These are phyloP conservation scores for Xylariaceae sp. DNA, from an alignment of 2,329 filamentous ascomycete species.

Conservation along the genomic window DNA sequence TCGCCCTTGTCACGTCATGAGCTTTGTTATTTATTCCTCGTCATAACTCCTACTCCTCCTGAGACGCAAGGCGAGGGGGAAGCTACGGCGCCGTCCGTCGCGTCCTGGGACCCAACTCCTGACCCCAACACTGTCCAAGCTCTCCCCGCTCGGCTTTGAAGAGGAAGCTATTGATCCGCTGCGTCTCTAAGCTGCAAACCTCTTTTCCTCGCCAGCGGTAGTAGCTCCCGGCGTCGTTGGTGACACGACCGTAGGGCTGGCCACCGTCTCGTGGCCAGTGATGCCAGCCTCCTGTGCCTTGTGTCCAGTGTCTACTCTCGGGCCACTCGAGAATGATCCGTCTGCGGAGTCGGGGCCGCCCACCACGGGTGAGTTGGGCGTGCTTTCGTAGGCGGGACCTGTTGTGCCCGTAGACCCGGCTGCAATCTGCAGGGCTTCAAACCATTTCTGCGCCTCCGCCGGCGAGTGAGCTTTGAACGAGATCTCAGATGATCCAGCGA, in stretches of 20 bases:
- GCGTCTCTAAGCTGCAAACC: constrained; percentile 21
- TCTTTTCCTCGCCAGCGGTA: constrained; percentile 22
- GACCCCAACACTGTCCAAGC: neutral
- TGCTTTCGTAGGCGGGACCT: constrained; percentile 34
- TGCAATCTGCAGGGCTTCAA: constrained; percentile 62
- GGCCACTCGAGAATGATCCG: constrained; percentile 25
- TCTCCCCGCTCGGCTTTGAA: constrained; percentile 3
- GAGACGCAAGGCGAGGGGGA: too few relatives aligned
- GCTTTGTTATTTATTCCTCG: too few relatives aligned
- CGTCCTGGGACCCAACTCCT: too few relatives aligned
- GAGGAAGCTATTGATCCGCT: constrained; percentile 7
- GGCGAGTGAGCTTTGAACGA: constrained; percentile 83
- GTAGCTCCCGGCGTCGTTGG: constrained; percentile 17
- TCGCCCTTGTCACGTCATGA: too few relatives aligned
- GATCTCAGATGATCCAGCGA: constrained; percentile 75
- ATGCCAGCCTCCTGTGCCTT: constrained; percentile 47
- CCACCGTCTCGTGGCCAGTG: constrained; percentile 30
- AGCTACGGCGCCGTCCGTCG: too few relatives aligned
- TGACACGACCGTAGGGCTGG: constrained; percentile 30
- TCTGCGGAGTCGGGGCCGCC: constrained; percentile 17
- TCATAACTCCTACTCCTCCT: too few relatives aligned
- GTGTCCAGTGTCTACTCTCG: constrained; percentile 26
- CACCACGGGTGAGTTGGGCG: constrained; percentile 32
- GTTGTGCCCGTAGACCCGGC: constrained; percentile 43
- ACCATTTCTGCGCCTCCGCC: constrained; percentile 81